Conservation (phyloP, 805 yeast genomes). For the Limtongia smithiae region DNA sequence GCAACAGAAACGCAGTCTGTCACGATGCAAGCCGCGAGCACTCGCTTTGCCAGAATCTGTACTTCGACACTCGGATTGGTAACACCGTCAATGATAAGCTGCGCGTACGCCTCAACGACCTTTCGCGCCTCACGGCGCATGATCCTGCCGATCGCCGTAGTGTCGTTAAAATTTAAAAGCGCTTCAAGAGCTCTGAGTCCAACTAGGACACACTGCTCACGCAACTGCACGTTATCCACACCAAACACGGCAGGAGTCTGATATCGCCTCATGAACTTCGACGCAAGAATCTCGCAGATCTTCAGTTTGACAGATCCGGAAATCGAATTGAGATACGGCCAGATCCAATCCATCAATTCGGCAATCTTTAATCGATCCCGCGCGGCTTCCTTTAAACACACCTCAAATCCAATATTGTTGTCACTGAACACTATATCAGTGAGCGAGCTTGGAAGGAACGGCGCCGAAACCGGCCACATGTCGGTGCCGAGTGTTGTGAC, state of each 20-base stretch:
- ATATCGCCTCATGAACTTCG: constrained; percentile 6
- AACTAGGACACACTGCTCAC: constrained; percentile 1
- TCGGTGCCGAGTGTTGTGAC: constrained; percentile 43
- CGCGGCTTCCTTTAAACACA: background rate
- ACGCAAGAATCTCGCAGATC: constrained; percentile 8
- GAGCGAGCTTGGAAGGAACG: constrained; percentile 53
- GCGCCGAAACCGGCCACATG: constrained; percentile 57
- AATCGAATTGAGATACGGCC: constrained; percentile 16
- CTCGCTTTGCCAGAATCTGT: constrained; percentile 1
- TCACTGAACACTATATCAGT: constrained; percentile 55
- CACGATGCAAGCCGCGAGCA: constrained; percentile 9
- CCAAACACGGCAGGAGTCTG: constrained; percentile 13
- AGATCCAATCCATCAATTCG: constrained; percentile 18
- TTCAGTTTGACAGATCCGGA: constrained; percentile 18
- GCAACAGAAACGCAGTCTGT: constrained; percentile 14
- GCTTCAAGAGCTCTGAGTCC: constrained; percentile 8
- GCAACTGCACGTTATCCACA: background rate
- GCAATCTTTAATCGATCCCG: constrained; percentile 23
- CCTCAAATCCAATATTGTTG: constrained; percentile 32
- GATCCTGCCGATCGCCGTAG: constrained; percentile 18
- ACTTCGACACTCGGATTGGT: background rate
- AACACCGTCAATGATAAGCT: constrained; percentile 34
- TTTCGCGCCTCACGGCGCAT: constrained; percentile 44
- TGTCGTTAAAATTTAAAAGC: constrained; percentile 6
- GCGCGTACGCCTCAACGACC: constrained; percentile 46